Evolutionary conservation across 83 land plant species (phyloP), one percentile per base, ranked within the genome.

Genomic region (Thuja plicata): DNA sequence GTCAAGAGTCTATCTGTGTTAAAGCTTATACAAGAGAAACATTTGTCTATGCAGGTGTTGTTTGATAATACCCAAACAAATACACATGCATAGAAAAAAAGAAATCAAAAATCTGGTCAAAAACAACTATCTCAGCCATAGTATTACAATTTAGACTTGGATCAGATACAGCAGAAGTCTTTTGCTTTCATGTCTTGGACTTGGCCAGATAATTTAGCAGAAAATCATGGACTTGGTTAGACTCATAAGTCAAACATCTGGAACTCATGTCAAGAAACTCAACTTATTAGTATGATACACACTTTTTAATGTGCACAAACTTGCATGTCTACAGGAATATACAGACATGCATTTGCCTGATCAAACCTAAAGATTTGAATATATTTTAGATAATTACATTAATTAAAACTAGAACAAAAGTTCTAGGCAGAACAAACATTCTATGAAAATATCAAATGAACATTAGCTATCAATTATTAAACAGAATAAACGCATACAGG

Each of bases 401-500:
- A 41, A 40, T 41, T 80, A 7, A 80, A 80, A 80, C 45, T 80
- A 80, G n/a, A 80, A 80, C 15, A 54, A 45, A 4, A 41, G 8
- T 48, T 13, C 30, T 21, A 3, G 19, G 34, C 55, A 83, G n/a
- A 0, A 21, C 5, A 40, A 46, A 35, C 55, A 83, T 11, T 27
- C 12, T 74, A 45, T 34, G 43, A 45, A 83, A 83, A n/a, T 11
- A 83, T 83, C 8, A 27, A 83, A 46, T 15, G 46, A 46, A 83
- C 35, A 46, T n/a, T 82, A n/a, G n/a, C 32, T 12, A 24, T 83
- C 48, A 30, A 30, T 27, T 83, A 66, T n/a, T 2, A 34, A 35
- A 76, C 12, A 76, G 38, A 32, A 35, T 76, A 35, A 76, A 13
- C 78, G 73, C 98, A 90, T 86, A 97, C 98, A 50, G 99, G 98